Percentiles rank a stretch among this genome's conserved stretches.
phyloP scores from a whole-genome alignment of 2,329 filamentous ascomycete genomes.

The Arthrinium puccinioides region DNA sequence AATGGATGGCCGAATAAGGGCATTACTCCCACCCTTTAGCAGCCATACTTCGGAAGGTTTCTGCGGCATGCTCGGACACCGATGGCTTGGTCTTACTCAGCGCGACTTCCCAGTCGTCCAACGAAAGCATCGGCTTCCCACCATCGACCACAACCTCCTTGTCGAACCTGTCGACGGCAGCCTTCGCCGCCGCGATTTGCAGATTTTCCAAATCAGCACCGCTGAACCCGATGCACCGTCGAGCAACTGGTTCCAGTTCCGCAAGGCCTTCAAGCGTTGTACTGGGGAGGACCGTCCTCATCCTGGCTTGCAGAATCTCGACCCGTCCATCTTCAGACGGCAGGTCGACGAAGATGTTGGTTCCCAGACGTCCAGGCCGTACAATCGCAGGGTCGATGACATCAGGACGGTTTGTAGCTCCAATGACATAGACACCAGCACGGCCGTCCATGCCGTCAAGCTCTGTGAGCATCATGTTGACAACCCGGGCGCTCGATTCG shows the following conservation, averaged over 20 bases:
- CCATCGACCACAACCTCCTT: constrained; percentile 6
- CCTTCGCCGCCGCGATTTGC: constrained; percentile 21
- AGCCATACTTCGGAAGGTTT: neutral
- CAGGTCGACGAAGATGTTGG: constrained; percentile 81
- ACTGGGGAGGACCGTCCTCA: constrained; percentile 20
- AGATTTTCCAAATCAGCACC: constrained; percentile 57
- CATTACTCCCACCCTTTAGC: neutral
- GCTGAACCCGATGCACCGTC: constrained; percentile 70
- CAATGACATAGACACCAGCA: constrained; percentile 86
- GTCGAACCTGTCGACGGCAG: constrained; percentile 16
- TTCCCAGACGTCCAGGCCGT: constrained; percentile 81
- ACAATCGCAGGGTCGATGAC: constrained; percentile 97
- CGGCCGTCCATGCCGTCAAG: constrained; percentile 79
- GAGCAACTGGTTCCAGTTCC: constrained; percentile 56
- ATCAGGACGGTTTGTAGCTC: constrained; percentile 89
- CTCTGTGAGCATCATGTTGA: constrained; percentile 92
- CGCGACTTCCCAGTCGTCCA: constrained; percentile 46
- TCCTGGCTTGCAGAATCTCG: constrained; percentile 70
- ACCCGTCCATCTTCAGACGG: constrained; percentile 73
- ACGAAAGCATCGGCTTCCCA: constrained; percentile 17
- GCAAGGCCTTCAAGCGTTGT: constrained; percentile 20
- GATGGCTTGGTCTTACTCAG: constrained; percentile 41
- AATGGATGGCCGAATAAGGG: too few relatives aligned
- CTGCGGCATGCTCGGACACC: constrained; percentile 30
- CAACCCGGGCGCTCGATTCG: constrained; percentile 80